Evolutionary conservation across 768 basidiomycete genomes (phyloP).

Genomic region (Serendipita sp.): DNA sequence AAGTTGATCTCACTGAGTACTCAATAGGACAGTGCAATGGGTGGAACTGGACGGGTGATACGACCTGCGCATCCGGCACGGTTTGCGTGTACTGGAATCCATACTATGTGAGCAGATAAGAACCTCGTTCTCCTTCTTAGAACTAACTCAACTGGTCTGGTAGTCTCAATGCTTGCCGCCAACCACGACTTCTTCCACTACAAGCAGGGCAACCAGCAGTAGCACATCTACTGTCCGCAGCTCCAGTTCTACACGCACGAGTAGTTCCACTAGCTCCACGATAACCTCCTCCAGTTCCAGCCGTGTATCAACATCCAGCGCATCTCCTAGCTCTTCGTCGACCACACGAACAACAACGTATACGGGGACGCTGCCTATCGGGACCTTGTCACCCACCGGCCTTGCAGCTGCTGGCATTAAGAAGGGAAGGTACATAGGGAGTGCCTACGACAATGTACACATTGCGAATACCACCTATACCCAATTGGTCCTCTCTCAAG

Average conservation of each 20-base stretch:
- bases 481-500: slow-evolving; percentile 17
- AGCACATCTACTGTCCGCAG: not conserved
- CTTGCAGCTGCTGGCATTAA: not conserved
- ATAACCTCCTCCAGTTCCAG: not conserved
- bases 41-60: not conserved
- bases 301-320: not conserved
- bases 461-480: slow-evolving; percentile 29
- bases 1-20: no score
- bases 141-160: not conserved
- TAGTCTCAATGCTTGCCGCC: not conserved
- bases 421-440: slow-evolving; percentile 26
- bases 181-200: not conserved
- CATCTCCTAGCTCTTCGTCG: not conserved
- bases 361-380: not conserved
- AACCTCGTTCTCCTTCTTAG: not conserved
- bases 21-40: no score
- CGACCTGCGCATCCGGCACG: not conserved
- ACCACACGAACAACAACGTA: not conserved
- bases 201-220: not conserved
- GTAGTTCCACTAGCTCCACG: not conserved
- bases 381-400: not conserved
- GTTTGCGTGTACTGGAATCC: not conserved
- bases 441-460: slow-evolving; percentile 34
- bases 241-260: not conserved
- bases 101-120: not conserved